Percentiles rank a stretch among this genome's conserved stretches.
Evolutionary conservation across 108 stramenopile genomes (phyloP).

Genomic region (Nannochloropsis gaditana): DNA sequence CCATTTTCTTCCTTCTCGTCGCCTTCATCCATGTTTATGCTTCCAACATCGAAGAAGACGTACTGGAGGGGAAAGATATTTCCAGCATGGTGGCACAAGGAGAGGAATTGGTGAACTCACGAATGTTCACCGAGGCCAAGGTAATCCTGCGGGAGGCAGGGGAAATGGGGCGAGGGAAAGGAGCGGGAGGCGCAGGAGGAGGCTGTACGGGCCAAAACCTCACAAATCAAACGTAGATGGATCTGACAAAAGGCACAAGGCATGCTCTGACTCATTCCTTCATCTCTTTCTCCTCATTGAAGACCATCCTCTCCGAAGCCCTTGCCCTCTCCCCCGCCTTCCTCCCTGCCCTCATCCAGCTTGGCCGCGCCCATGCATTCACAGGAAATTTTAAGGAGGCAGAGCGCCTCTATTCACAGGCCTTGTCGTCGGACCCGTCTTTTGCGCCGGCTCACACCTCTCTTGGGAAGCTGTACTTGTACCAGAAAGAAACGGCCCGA

Average conservation of each 20-base stretch:
- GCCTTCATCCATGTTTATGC: neutral
- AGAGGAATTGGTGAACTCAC: neutral
- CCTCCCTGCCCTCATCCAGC: neutral
- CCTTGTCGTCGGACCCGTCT: neutral
- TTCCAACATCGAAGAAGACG: neutral
- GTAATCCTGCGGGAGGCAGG: neutral
- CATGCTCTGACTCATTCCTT: neutral
- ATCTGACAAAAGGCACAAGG: neutral
- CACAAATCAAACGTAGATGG: neutral
- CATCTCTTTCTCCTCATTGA: neutral
- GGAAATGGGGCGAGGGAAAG: neutral
- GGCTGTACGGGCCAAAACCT: neutral
- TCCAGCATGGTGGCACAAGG: neutral
- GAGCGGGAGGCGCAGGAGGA: neutral
- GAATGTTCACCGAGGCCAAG: neutral
- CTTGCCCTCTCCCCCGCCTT: neutral
- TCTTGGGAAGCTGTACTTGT: conserved; percentile 3
- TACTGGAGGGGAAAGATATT: neutral
- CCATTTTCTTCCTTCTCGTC: neutral
- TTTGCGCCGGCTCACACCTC: conserved; percentile 10
- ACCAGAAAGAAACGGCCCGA: neutral
- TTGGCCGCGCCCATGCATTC: conserved; percentile 10
- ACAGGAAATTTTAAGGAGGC: neutral
- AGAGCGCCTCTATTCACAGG: conserved; percentile 3
- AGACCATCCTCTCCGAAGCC: neutral